These are phyloP conservation scores for Ampelocalamus luodianensis DNA, from an alignment of 176 grass and related monocot genomes.

Conservation along the genomic window DNA sequence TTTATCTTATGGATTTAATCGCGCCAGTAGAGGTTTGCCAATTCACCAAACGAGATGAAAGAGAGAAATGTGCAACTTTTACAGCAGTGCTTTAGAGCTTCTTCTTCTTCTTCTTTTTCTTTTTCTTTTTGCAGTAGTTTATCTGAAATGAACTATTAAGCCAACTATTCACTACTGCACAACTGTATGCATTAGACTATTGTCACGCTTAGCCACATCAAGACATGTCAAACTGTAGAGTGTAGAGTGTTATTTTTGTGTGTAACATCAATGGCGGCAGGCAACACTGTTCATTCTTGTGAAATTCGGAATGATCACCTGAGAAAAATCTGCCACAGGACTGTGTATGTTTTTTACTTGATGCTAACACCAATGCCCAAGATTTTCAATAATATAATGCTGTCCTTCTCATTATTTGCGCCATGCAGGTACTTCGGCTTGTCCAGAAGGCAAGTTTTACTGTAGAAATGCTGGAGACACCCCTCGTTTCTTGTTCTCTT, in stretches of 20 bases:
- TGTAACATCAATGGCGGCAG: background rate
- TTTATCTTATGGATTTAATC: background rate
- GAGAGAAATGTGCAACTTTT: background rate
- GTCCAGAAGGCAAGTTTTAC: slow-evolving; percentile 89
- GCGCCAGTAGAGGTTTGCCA: background rate
- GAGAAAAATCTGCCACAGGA: background rate
- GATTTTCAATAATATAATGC: background rate
- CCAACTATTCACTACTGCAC: background rate
- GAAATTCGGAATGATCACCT: background rate
- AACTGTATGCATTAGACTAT: background rate
- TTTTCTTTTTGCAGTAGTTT: background rate
- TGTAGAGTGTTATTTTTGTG: background rate
- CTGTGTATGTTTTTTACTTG: slow-evolving; percentile 17
- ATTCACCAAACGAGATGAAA: background rate
- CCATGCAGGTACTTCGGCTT: slow-evolving; percentile 84
- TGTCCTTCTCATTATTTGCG: slow-evolving; percentile 3
- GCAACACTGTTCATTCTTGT: background rate
- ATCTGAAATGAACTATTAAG: background rate
- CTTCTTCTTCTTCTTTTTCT: too few relatives aligned
- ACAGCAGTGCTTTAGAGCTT: background rate
- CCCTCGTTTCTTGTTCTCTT: slow-evolving; percentile 83
- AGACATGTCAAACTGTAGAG: background rate
- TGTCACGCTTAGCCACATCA: background rate
- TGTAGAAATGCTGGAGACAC: slow-evolving; percentile 77
- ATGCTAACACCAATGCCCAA: background rate